Conservation (phyloP, 202 grass and related monocot species). For the Carex arenaria region DNA sequence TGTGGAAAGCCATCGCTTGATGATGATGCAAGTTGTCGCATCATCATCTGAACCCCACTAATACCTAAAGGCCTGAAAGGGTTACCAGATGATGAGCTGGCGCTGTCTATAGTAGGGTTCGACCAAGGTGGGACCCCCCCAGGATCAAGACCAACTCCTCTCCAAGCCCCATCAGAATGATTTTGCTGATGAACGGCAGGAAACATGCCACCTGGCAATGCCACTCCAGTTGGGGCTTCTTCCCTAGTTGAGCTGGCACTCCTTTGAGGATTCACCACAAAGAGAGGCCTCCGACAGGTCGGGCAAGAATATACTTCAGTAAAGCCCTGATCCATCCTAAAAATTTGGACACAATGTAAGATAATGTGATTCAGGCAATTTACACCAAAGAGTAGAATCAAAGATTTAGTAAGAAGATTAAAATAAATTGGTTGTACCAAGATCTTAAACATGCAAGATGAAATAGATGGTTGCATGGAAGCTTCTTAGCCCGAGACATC, state of each 20-base stretch:
- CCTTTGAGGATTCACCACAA: slow-evolving; percentile 46
- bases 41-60: slow-evolving; percentile 97
- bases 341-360: slow-evolving; percentile 17
- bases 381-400: not conserved
- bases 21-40: slow-evolving; percentile 90
- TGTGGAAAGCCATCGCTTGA: slow-evolving; percentile 63
- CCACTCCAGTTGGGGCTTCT: slow-evolving; percentile 41
- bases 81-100: slow-evolving; percentile 65
- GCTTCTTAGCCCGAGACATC: slow-evolving; percentile 93
- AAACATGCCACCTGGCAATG: slow-evolving; percentile 60
- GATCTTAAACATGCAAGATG: slow-evolving; percentile 95
- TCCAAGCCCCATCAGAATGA: slow-evolving; percentile 75
- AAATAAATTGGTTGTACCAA: slow-evolving; percentile 50
- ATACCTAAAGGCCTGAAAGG: slow-evolving; percentile 56
- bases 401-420: slow-evolving; percentile 24
- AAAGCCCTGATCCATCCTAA: slow-evolving; percentile 95
- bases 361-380: slow-evolving; percentile 16
- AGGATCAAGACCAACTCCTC: slow-evolving; percentile 70
- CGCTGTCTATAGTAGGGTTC: slow-evolving; percentile 48
- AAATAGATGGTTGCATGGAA: slow-evolving; percentile 92
- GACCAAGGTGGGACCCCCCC: slow-evolving; percentile 63
- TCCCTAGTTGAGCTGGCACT: slow-evolving; percentile 39
- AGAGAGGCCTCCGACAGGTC: slow-evolving; percentile 86
- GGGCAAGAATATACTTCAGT: slow-evolving; percentile 94
- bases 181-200: slow-evolving; percentile 57